These are phyloP conservation scores for Exophiala xenobiotica DNA, from an alignment of 2,329 filamentous ascomycete genomes.

Conservation along the genomic window DNA sequence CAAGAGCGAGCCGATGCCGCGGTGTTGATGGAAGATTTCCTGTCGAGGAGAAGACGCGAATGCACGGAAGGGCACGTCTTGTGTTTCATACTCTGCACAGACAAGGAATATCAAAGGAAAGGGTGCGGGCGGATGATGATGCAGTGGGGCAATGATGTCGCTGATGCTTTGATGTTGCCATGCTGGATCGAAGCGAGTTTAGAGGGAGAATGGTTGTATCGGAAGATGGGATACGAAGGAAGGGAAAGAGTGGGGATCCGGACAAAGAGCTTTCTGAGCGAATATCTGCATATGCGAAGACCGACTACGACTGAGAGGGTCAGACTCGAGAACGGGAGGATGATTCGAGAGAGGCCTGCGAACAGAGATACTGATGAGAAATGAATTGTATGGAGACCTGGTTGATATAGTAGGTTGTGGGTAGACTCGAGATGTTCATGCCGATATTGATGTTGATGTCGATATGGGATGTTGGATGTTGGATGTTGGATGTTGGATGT, in stretches of 20 bases:
- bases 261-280: constrained; percentile 15
- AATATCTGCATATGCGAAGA: constrained; percentile 21
- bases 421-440: not conserved
- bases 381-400: constrained; percentile 1
- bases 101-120: constrained; percentile 36
- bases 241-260: constrained; percentile 15
- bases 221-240: constrained; percentile 30
- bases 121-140: constrained; percentile 40
- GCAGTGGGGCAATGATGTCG: constrained; percentile 35
- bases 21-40: constrained; percentile 13
- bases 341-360: constrained; percentile 17
- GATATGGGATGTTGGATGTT: not conserved
- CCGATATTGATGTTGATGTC: not conserved
- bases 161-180: constrained; percentile 37
- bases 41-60: constrained; percentile 8
- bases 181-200: constrained; percentile 41
- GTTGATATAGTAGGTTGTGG: too few relatives aligned
- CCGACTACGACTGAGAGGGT: constrained; percentile 13
- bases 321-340: constrained; percentile 9
- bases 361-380: not conserved
- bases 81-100: constrained; percentile 22
- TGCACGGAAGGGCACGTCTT: constrained; percentile 14
- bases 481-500: not conserved
- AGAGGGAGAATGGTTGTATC: constrained; percentile 40
- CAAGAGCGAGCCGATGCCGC: constrained; percentile 16